Evolutionary conservation across 306 rosid species (phyloP), one percentile per base, ranked within the genome.

Genomic region (Gillenia trifoliata): DNA sequence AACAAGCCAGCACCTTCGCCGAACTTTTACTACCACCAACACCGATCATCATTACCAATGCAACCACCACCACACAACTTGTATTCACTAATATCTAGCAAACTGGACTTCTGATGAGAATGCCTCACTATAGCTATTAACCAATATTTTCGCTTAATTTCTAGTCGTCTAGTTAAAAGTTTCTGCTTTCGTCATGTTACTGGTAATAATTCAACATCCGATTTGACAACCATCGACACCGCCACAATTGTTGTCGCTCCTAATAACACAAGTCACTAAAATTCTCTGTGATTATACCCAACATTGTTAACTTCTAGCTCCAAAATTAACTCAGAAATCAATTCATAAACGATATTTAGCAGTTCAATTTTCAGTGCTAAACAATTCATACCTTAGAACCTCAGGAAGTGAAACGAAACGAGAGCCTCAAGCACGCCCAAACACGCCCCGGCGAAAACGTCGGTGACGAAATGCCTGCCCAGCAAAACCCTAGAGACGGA

Each of bases 391-490:
- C 90, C 88, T 88, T 83, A 81, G 50, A 72, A 72, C 33, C 73
- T 61, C 75, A 91, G 86, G 71, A 84, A 75, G 40, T 56, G 86
- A 38, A 87, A 83, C 16, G 89, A 87, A 54, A 91, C 47, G 12
- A 84, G 34, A 67, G 84, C 94, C 84, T 91, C 94, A 30, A 84
- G 74, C 62, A 87, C 80, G n/a, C 95, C 94, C 19, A 86, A 70
- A 66, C 77, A 86, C 0, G 85, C 83, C 50, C 97, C 89, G 6
- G 80, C 77, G 69, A 81, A 40, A 52, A 85, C 86, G 56, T 85
- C 86, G 13, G 23, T 52, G 59, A 86, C 84, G 73, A 86, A 91
- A 75, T 89, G 97, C 80, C 97, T 78, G 59, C 95, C 97, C 30
- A 87, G 92, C 73, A 84, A 78, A 68, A 91, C 71, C 80, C 91